Evolutionary conservation across 2,329 filamentous ascomycete species (phyloP).

Genomic region (Penicillium sp.): DNA sequence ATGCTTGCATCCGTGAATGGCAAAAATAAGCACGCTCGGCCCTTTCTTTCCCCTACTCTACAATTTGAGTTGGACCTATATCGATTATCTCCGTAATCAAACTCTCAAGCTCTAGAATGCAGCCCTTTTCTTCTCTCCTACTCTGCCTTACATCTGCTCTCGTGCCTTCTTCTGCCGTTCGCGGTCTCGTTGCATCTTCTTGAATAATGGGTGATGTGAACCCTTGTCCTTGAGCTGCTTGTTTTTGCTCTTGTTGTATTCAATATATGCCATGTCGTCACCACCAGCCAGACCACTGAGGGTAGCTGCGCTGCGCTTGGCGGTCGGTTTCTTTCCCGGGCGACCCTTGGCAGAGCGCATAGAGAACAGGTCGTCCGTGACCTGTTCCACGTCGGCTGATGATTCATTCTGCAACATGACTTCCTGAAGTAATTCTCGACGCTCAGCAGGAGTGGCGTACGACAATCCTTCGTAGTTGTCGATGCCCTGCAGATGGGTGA

Average conservation of each 20-base stretch:
- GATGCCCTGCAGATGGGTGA: slow-evolving; percentile 91
- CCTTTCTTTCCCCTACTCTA: slow-evolving; percentile 8
- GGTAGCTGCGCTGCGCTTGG: slow-evolving; percentile 79
- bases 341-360: slow-evolving; percentile 53
- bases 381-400: slow-evolving; percentile 71
- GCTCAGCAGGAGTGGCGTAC: slow-evolving; percentile 77
- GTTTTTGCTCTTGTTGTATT: slow-evolving; percentile 76
- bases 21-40: not conserved
- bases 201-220: slow-evolving; percentile 66
- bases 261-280: slow-evolving; percentile 95
- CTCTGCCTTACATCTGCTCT: slow-evolving; percentile 21
- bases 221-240: slow-evolving; percentile 67
- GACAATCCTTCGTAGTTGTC: slow-evolving; percentile 80
- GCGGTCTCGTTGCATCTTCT: slow-evolving; percentile 67
- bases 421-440: slow-evolving; percentile 83
- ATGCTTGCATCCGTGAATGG: not conserved
- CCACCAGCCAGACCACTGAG: slow-evolving; percentile 86
- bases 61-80: not conserved
- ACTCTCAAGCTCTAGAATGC: not conserved
- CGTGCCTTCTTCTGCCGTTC: slow-evolving; percentile 58
- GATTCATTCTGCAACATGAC: slow-evolving; percentile 87
- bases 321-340: slow-evolving; percentile 58
- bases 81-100: not conserved
- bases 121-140: not conserved
- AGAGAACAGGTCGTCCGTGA: slow-evolving; percentile 69